phyloP scores from a whole-genome alignment of 805 yeast species.

The Schwanniomyces sp. region DNA sequence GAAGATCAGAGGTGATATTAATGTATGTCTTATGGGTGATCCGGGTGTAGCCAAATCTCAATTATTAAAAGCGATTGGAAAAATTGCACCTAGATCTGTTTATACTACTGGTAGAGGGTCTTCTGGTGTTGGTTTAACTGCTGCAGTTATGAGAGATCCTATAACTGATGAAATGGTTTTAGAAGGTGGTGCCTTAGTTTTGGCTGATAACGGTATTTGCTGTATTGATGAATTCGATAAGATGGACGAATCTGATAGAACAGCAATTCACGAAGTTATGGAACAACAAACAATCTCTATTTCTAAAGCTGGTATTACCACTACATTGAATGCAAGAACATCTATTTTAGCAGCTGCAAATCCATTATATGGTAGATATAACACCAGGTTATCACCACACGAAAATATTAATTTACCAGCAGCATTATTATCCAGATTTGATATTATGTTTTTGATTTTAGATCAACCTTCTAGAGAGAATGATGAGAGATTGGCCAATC shows the following conservation, averaged over 20 bases:
- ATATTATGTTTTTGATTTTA: slow-evolving; percentile 79
- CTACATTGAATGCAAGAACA: slow-evolving; percentile 92
- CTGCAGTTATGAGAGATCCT: slow-evolving; percentile 98
- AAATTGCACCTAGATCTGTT: slow-evolving; percentile 94
- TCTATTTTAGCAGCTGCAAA: slow-evolving; percentile 98
- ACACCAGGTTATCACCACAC: slow-evolving; percentile 84
- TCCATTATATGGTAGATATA: slow-evolving; percentile 93
- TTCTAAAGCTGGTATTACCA: slow-evolving; percentile 96
- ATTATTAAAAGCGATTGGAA: slow-evolving; percentile 82
- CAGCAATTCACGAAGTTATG: slow-evolving; percentile 99
- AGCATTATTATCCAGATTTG: slow-evolving; percentile 92
- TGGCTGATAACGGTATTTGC: slow-evolving; percentile 97
- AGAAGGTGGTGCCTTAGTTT: slow-evolving; percentile 96
- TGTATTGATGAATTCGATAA: slow-evolving; percentile 99
- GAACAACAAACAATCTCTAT: slow-evolving; percentile 98
- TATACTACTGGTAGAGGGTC: slow-evolving; percentile 99
- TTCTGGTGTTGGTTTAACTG: slow-evolving; percentile 97
- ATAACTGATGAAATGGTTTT: slow-evolving; percentile 98
- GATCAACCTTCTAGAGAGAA: slow-evolving; percentile 79
- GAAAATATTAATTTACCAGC: slow-evolving; percentile 97
- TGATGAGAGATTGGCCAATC: slow-evolving; percentile 87
- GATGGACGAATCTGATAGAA: slow-evolving; percentile 96
- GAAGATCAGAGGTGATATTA: slow-evolving; percentile 96
- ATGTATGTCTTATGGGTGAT: slow-evolving; percentile 96
- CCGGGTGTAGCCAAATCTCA: slow-evolving; percentile 99